Evolutionary conservation across 1,284 basidiomycete species (phyloP), one percentile per base, ranked within the genome.

Genomic region (Lentinula novae-zelandiae): DNA sequence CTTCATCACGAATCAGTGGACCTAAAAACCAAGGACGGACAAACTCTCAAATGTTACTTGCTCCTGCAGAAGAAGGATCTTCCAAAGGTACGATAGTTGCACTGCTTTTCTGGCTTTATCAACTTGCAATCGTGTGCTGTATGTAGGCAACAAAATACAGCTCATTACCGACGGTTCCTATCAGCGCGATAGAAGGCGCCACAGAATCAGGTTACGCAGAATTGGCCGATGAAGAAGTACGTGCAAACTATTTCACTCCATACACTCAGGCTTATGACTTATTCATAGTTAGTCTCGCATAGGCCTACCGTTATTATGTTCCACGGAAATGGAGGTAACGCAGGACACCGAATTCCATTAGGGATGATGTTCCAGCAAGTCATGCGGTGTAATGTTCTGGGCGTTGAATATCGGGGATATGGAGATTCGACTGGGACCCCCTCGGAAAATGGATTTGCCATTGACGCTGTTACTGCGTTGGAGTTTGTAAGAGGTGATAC

Each of bases 401-500:
- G 95, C 87, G 75, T 95, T 62, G 93, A 90, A 57, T 96, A 96
- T 69, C 79, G 94, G 68, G 94, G 94, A 86, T 97, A 96, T 68
- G 95, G 94, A 10, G 81, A 80, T 22, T 94, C 91, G 0, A 89
- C 92, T 62, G 93, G 93, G 5, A 80, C 81, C 0, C 92, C 96
- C 0, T 92, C 88, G 6, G 96, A 98, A 72, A 81, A 83, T 69
- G 95, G 92, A 12, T 75, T 95, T 58, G 82, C 84, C 58, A 85
- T 89, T 67, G 95, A 97, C 66, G 89, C 95, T 0, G 89, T 92
- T 69, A 84, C 90, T 1, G 83, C 82, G 0, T 83, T 98, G 50
- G 87, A 97, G 69, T 93, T 89, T 70, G 73, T 98, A 20, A 79
- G 78, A 1, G 79, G 83, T 0, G 87, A 97, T 71, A 84, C 88